phyloP scores from a whole-genome alignment of 176 grass and related monocot species.

The Carex myosuroides region DNA sequence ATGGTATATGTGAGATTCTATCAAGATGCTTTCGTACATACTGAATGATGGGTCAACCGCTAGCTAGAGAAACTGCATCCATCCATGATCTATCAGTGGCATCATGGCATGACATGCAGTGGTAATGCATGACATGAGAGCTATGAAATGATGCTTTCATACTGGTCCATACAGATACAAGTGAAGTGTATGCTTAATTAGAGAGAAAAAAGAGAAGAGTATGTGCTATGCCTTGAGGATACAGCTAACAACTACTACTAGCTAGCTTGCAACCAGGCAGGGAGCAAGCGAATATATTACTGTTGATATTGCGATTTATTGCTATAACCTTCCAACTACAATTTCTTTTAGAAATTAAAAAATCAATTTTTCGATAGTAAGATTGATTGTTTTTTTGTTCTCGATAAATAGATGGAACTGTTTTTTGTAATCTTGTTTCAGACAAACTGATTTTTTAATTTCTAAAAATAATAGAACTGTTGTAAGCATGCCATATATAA shows the following conservation, averaged over 20 bases:
- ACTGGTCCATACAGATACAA: neutral
- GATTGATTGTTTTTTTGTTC: too few species aligned
- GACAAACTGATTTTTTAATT: too few species aligned
- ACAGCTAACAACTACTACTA: neutral
- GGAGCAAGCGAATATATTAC: neutral
- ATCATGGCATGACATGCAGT: conserved; percentile 8
- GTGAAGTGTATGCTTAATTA: neutral
- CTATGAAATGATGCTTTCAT: neutral
- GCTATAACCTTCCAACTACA: neutral
- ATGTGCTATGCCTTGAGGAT: neutral
- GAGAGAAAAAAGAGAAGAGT: neutral
- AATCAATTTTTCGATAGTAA: too few species aligned
- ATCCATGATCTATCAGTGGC: neutral
- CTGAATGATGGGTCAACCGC: conserved; percentile 5
- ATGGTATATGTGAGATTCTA: neutral
- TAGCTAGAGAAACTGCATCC: conserved; percentile 3
- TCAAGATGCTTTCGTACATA: neutral
- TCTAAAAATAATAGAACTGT: too few species aligned
- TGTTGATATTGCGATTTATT: neutral
- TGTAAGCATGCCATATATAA: too few species aligned
- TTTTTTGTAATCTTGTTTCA: too few species aligned
- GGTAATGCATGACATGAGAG: neutral
- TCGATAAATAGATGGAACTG: too few species aligned
- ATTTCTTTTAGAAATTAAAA: neutral
- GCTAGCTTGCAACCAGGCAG: neutral